A percentile compares a stretch with the other conserved stretches of the same genome.
Evolutionary conservation across 2,329 filamentous ascomycete species (phyloP).

Genomic region (Blumeria hordei): DNA sequence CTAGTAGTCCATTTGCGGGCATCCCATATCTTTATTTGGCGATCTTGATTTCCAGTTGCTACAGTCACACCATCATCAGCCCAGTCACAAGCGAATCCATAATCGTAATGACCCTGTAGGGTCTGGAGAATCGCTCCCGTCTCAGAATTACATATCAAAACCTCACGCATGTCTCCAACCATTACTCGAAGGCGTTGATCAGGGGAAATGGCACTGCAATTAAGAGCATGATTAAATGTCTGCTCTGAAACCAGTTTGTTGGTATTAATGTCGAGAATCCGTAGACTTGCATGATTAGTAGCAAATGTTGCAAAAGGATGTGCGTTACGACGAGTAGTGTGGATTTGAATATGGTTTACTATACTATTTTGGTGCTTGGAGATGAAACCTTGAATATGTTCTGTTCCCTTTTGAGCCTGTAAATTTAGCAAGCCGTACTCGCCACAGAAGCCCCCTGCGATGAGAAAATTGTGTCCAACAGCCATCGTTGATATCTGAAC

Average conservation of each 20-base stretch:
- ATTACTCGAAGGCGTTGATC: constrained; percentile 47
- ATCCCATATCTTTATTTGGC: constrained; percentile 50
- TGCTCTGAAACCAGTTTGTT: constrained; percentile 31
- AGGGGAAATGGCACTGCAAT: constrained; percentile 49
- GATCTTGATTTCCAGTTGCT: constrained; percentile 57
- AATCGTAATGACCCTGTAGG: constrained; percentile 42
- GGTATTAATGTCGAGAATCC: constrained; percentile 31
- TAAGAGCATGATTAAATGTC: constrained; percentile 37
- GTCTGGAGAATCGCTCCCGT: constrained; percentile 31
- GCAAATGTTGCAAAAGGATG: constrained; percentile 32
- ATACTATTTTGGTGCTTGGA: constrained; percentile 31
- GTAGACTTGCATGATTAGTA: constrained; percentile 35
- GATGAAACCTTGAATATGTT: constrained; percentile 16
- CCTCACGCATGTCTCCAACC: constrained; percentile 43
- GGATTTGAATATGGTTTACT: constrained; percentile 38
- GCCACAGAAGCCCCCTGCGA: constrained; percentile 18
- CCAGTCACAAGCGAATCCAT: constrained; percentile 59
- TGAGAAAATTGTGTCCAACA: constrained; percentile 15
- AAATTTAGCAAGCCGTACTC: constrained; percentile 17
- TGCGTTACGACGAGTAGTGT: constrained; percentile 26
- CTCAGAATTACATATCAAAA: constrained; percentile 45
- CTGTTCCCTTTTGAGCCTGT: constrained; percentile 10
- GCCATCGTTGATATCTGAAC: constrained; percentile 16
- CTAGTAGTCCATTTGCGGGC: constrained; percentile 40
- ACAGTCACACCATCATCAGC: constrained; percentile 52